Conservation (phyloP, 1,139 yeast species). For the Entelexis paramagnoliae region DNA sequence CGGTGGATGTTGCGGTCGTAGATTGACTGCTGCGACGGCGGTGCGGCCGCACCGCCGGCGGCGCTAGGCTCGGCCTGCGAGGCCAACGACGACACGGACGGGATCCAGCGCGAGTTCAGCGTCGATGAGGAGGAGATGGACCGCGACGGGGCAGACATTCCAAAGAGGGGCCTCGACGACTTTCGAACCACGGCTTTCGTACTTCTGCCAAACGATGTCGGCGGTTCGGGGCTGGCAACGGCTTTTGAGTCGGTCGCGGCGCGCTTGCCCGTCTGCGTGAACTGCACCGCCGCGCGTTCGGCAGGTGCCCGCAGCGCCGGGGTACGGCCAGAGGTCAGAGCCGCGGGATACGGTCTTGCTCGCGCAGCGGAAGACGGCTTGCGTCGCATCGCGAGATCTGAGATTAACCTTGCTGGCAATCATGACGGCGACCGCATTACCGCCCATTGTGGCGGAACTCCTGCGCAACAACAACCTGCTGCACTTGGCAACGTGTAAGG, state of each 20-base stretch:
- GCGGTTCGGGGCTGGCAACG: no score
- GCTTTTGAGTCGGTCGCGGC: no score
- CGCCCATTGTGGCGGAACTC: conserved; percentile 18
- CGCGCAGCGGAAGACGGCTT: background rate
- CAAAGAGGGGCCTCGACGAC: background rate
- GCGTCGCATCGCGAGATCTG: background rate
- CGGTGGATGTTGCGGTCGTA: conserved; percentile 62
- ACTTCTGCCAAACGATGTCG: background rate
- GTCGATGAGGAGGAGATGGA: conserved; percentile 5
- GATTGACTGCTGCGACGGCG: conserved; percentile 29
- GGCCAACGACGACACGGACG: conserved; percentile 11
- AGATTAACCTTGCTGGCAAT: background rate
- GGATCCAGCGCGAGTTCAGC: conserved; percentile 8
- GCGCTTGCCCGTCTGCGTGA: no score
- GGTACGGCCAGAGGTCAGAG: no score
- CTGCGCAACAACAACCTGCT: conserved; percentile 31
- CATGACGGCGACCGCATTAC: conserved; percentile 11
- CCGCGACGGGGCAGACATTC: conserved; percentile 11
- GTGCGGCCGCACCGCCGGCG: background rate
- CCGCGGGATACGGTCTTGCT: background rate
- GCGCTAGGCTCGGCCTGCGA: conserved; percentile 5
- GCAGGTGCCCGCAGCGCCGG: no score
- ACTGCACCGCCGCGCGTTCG: no score
- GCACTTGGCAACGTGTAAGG: conserved; percentile 67
- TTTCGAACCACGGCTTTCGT: background rate